Evolutionary conservation across 495 filamentous ascomycete species (phyloP).

Genomic region (Penicillium argentinense): DNA sequence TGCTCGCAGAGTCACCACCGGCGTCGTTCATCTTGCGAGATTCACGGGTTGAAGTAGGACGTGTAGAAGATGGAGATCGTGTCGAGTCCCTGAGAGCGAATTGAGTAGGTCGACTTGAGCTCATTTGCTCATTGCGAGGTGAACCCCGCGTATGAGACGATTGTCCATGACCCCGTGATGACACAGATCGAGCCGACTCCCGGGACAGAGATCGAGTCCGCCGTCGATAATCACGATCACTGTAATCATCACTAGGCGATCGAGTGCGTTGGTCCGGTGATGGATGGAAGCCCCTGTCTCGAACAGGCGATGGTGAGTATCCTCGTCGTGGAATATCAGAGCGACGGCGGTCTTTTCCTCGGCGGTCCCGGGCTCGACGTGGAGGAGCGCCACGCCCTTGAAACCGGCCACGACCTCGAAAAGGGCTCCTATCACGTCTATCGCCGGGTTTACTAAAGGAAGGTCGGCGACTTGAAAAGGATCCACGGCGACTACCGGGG

Average conservation of each 20-base stretch:
- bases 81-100: constrained; percentile 23
- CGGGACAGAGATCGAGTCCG: constrained; percentile 35
- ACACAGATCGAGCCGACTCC: constrained; percentile 33
- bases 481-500: constrained; percentile 26
- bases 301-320: constrained; percentile 32
- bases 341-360: constrained; percentile 31
- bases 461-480: constrained; percentile 22
- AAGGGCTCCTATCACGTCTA: constrained; percentile 33
- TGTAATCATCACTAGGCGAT: constrained; percentile 29
- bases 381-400: constrained; percentile 35
- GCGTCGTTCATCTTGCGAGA: constrained; percentile 24
- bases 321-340: constrained; percentile 22
- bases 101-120: constrained; percentile 28
- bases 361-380: constrained; percentile 37
- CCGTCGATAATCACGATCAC: constrained; percentile 31
- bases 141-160: constrained; percentile 27
- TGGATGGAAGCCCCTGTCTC: constrained; percentile 26
- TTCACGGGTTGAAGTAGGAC: constrained; percentile 37
- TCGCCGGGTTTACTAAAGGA: constrained; percentile 29
- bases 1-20: constrained; percentile 19
- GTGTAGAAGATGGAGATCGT: constrained; percentile 41
- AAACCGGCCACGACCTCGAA: constrained; percentile 31
- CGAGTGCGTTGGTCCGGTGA: constrained; percentile 33
- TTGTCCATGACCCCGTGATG: constrained; percentile 32
- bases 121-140: constrained; percentile 31